Evolutionary conservation across 805 yeast species (phyloP), one percentile per base, ranked within the genome.

Genomic region (Pichia nanzhaoensis): DNA sequence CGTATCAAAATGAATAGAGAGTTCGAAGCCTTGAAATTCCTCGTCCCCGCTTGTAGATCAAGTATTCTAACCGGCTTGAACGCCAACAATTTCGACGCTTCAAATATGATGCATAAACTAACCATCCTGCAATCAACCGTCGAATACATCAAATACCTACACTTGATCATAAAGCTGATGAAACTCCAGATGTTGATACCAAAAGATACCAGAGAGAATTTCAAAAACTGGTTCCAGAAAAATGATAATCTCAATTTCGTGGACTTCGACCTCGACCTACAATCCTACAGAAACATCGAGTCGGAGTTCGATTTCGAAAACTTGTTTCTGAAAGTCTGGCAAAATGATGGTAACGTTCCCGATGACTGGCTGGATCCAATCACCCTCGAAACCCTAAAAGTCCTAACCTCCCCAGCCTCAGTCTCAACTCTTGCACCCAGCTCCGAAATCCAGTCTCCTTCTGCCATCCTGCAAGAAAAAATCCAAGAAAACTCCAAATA

Each of bases 111-210:
- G 80, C 87, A 85, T 65, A 86, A 86, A 63, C 71, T 86, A 49
- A 85, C 89, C 3, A 83, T 86, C 24, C 65, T 86, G 35, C 89
- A 85, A 60, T 80, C 86, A n/a, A 78, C 91, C 0, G 95, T 86
- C 20, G 90, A 84, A 56, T 85, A 86, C 57, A 80, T 86, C 50
- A 70, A 78, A 49, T 82, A 84, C 56, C 68, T 85, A 40, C 89
- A 84, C 59, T 69, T 73, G 45, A 71, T 79, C 10, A 70, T 81
- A 18, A 68, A 71, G 46, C 62, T 74, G 47, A 76, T 79, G 58
- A 72, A 71, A 48, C 56, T 68, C n/a, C 65, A 76, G 45, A 59
- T 77, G 54, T 47, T 54, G 20, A 42, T 55, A 0, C 58, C 59
- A 4, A 51, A 55, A 5, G 51, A 53, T 4, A 52, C 65, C 1